Evolutionary conservation across 78 protist species (phyloP).

Genomic region (Monocercomonoides exilis): DNA sequence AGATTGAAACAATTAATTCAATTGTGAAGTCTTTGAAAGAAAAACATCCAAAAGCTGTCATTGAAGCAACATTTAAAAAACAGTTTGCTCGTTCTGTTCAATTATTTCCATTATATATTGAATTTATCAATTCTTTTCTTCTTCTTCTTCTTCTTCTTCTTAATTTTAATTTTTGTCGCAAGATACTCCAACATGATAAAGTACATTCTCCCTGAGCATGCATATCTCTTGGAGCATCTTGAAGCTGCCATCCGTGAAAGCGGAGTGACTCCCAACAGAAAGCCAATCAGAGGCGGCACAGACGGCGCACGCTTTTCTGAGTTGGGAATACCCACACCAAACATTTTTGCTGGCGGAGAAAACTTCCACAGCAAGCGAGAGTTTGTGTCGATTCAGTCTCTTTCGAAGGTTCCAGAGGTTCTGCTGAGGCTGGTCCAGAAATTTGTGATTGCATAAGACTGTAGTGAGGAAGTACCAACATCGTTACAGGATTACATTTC

Average conservation of each 20-base stretch:
- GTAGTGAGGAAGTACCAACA: too few species aligned
- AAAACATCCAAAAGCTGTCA: conserved; percentile 13
- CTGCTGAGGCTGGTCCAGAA: too few species aligned
- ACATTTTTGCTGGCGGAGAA: conserved; percentile 34
- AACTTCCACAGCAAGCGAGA: conserved; percentile 39
- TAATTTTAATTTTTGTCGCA: too few species aligned
- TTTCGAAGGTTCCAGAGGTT: background rate
- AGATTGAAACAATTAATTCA: conserved; percentile 4
- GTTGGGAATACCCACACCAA: conserved; percentile 39
- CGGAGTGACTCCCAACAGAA: conserved; percentile 14
- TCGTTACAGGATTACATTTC: too few species aligned
- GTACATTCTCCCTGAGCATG: conserved; percentile 9
- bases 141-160: too few species aligned
- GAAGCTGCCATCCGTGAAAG: background rate
- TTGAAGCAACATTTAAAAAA: background rate
- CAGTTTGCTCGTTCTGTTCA: conserved; percentile 1
- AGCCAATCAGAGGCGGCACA: conserved; percentile 34
- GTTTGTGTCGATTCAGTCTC: background rate
- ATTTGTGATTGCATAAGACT: too few species aligned
- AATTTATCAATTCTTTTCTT: background rate
- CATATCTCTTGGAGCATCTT: background rate
- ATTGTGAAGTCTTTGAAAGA: background rate
- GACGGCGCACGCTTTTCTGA: conserved; percentile 19
- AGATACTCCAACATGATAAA: too few species aligned
- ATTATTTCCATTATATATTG: background rate